Percentiles rank a stretch among this genome's conserved stretches.
phyloP scores from a whole-genome alignment of 1,284 basidiomycete genomes.

The Trichosporon sp. region DNA sequence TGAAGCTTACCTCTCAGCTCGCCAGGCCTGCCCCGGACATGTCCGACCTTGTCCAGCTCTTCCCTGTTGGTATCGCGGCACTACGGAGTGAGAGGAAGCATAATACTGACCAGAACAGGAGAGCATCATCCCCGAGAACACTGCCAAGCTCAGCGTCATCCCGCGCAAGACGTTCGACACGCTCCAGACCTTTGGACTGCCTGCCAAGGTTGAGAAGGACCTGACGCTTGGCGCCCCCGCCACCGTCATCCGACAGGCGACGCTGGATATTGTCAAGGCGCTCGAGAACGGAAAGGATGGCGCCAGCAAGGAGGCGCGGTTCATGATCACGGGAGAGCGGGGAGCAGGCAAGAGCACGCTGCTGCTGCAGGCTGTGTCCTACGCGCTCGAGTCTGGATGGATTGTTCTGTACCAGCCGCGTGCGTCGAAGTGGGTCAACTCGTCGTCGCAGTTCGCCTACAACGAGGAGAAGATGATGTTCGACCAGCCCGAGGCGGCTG shows the following conservation, averaged over 20 bases:
- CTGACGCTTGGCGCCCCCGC: constrained; percentile 40
- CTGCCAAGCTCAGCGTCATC: constrained; percentile 46
- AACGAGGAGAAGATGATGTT: constrained; percentile 75
- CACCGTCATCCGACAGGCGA: constrained; percentile 50
- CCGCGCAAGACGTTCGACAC: constrained; percentile 39
- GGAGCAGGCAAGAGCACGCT: constrained; percentile 85
- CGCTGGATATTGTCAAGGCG: constrained; percentile 43
- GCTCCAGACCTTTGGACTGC: constrained; percentile 49
- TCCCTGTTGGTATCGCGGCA: constrained; percentile 37
- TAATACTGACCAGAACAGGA: constrained; percentile 33
- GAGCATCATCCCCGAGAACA: constrained; percentile 33
- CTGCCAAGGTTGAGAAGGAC: constrained; percentile 46
- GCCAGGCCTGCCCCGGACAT: constrained; percentile 39
- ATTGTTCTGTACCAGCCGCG: constrained; percentile 83
- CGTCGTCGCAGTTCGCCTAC: constrained; percentile 73
- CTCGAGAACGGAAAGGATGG: constrained; percentile 38
- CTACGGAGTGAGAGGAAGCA: background rate
- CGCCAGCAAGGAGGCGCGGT: constrained; percentile 26
- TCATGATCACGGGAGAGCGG: constrained; percentile 61
- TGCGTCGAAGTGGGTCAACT: constrained; percentile 76
- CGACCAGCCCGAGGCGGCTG: constrained; percentile 66
- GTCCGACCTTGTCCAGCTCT: constrained; percentile 40
- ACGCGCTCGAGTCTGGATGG: constrained; percentile 72
- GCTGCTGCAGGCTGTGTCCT: constrained; percentile 76
- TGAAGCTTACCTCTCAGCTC: constrained; percentile 38